Percentiles rank a stretch among this genome's conserved stretches.
Conservation (phyloP, 2,329 filamentous ascomycete species). For the Cytospora leucostoma region DNA sequence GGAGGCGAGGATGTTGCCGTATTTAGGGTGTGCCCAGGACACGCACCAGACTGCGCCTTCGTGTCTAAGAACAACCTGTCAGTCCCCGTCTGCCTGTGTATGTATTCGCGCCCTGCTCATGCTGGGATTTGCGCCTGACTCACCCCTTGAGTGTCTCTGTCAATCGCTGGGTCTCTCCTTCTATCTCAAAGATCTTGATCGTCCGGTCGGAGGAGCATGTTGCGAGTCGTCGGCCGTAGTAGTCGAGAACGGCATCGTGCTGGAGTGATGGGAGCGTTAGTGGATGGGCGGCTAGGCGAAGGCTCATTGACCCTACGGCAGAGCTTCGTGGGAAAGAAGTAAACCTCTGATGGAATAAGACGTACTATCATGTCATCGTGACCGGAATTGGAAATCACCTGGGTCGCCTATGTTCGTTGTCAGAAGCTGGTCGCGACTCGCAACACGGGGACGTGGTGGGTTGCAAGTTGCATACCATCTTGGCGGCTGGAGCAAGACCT, state of each 20-base stretch:
- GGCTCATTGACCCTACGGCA: conserved; percentile 20
- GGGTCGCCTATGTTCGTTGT: conserved; percentile 48
- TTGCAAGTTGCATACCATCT: conserved; percentile 25
- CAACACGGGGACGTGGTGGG: background rate
- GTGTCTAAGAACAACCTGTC: conserved; percentile 62
- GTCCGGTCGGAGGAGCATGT: conserved; percentile 98
- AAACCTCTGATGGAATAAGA: conserved; percentile 33
- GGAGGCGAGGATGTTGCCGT: conserved; percentile 95
- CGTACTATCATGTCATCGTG: conserved; percentile 99
- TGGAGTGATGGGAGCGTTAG: conserved; percentile 39
- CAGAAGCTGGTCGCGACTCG: conserved; percentile 10
- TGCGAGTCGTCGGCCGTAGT: conserved; percentile 93
- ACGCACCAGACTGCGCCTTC: conserved; percentile 98
- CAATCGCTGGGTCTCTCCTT: conserved; percentile 86
- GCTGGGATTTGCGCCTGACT: conserved; percentile 31
- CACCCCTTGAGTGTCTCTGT: conserved; percentile 95
- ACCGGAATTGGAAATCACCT: conserved; percentile 80
- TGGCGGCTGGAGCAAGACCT: conserved; percentile 16
- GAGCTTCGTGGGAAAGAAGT: conserved; percentile 6
- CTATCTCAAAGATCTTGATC: conserved; percentile 98
- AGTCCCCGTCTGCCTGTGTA: background rate
- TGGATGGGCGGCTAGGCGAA: conserved; percentile 10
- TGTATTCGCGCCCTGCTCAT: background rate
- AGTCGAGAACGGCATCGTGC: conserved; percentile 98
- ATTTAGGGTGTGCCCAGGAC: conserved; percentile 97